These are phyloP conservation scores for Pseudodiploospora longispora DNA, from an alignment of 2,329 filamentous ascomycete species.

Conservation along the genomic window DNA sequence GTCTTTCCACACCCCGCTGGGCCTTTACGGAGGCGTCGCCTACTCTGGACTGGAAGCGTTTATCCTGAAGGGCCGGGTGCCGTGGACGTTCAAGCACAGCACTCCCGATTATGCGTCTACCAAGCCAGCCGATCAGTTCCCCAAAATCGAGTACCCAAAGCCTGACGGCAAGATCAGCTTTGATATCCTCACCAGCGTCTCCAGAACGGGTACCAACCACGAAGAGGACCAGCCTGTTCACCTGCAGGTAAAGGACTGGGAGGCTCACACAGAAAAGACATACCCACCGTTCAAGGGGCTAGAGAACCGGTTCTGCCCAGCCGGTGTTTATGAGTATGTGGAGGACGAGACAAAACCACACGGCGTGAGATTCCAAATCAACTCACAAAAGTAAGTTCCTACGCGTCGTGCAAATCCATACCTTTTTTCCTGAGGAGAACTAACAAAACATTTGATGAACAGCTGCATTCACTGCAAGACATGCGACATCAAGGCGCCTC, in stretches of 20 bases:
- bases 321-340: conserved; percentile 95
- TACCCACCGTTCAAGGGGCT: conserved; percentile 86
- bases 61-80: conserved; percentile 72
- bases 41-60: conserved; percentile 94
- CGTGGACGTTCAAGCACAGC: conserved; percentile 89
- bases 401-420: neutral
- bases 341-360: conserved; percentile 81
- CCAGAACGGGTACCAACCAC: conserved; percentile 92
- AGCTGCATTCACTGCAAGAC: conserved; percentile 99
- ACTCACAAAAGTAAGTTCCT: conserved; percentile 80
- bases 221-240: conserved; percentile 98
- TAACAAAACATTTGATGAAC: neutral
- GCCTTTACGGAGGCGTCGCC: conserved; percentile 79
- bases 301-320: conserved; percentile 95
- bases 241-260: conserved; percentile 91
- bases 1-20: conserved; percentile 81
- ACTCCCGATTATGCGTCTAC: conserved; percentile 70
- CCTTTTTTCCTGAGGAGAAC: conserved; percentile 1
- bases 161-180: conserved; percentile 93
- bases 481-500: conserved; percentile 95
- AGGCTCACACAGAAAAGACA: conserved; percentile 73
- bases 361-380: conserved; percentile 95
- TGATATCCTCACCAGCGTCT: conserved; percentile 92
- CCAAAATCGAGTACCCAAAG: conserved; percentile 94
- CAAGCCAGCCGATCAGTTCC: conserved; percentile 66